These are phyloP conservation scores for Epichloe uncinata DNA, from an alignment of 2,329 filamentous ascomycete species.

Conservation along the genomic window DNA sequence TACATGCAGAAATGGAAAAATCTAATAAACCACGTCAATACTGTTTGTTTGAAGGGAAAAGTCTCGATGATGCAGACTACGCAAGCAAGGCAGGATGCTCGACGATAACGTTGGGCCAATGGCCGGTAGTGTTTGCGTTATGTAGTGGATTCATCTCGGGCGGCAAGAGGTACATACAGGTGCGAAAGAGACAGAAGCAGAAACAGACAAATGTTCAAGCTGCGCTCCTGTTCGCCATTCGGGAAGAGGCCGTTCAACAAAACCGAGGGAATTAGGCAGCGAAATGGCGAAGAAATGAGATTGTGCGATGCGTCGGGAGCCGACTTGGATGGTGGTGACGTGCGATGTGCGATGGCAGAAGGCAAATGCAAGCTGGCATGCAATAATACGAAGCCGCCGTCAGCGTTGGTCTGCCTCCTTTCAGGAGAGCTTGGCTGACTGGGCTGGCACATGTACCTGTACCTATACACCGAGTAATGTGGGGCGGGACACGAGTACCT, in stretches of 20 bases:
- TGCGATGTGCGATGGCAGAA: slow-evolving; percentile 7
- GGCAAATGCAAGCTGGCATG: slow-evolving; percentile 7
- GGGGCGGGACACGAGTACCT: not conserved
- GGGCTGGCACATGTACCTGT: not conserved
- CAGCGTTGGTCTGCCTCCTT: not conserved
- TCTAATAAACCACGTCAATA: not conserved
- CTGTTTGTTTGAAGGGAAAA: not conserved
- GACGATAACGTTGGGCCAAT: not conserved
- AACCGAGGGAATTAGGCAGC: not conserved
- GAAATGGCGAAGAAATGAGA: not conserved
- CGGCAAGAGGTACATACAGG: not conserved
- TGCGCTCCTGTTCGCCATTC: slow-evolving; percentile 9
- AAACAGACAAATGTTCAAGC: slow-evolving; percentile 8
- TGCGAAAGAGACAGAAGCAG: slow-evolving; percentile 8
- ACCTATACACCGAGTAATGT: too few relatives aligned
- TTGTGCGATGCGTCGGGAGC: not conserved
- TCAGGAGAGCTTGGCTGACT: not conserved
- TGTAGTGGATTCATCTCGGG: not conserved
- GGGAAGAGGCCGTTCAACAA: slow-evolving; percentile 1
- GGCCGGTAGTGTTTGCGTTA: not conserved
- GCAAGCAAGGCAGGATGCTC: not conserved
- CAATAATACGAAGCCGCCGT: not conserved
- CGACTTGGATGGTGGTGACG: not conserved
- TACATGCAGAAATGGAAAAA: not conserved
- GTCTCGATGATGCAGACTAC: slow-evolving; percentile 7